Evolutionary conservation across 2,329 filamentous ascomycete genomes (phyloP), one percentile per base, ranked within the genome.

Genomic region (Cladosporium sp.): DNA sequence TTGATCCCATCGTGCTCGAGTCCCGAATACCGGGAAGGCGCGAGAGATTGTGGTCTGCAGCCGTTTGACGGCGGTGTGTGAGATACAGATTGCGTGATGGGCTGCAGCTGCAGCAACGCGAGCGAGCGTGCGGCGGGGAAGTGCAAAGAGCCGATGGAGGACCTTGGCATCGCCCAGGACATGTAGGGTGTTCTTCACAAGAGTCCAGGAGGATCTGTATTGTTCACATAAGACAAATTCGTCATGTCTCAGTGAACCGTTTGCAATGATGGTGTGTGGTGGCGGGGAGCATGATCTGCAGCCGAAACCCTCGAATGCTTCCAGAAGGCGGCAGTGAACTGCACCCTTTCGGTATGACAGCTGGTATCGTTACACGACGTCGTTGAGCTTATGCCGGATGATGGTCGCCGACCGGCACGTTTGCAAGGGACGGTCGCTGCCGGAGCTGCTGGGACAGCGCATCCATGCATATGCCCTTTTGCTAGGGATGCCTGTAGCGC

Each of bases 371-470:
- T 14, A 19, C 42, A 56, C 54, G 11, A 34, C 54, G 34, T 47
- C 37, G n/a, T 17, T n/a, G 25, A 39, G 54, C 54, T 49, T 56
- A 49, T 56, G 54, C 54, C 54, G 54, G 54, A 56, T 56, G 54
- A 56, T 49, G 28, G 19, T 15, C 30, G 54, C 42, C 42, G 40
- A 19, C 28, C 54, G 54, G 42, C 42, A 38, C 25, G 54, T 25
- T 56, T 25, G 40, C 54, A 56, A 49, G 54, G 54, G 42, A 49
- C n/a, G 25, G 38, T 20, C 20, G 38, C n/a, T 45, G 39, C 38
- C 39, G 25, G 38, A 38, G 42, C 15, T 17, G 54, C 42, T 25
- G 30, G 54, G 28, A 47, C 54, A 56, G 43, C 54, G 54, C 54
- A 56, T 56, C 20, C 34, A 49, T 56, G 54, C 54, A 56, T 43